Evolutionary conservation across 768 basidiomycete species (phyloP), one percentile per base, ranked within the genome.

Genomic region (Boletus reticuloceps): DNA sequence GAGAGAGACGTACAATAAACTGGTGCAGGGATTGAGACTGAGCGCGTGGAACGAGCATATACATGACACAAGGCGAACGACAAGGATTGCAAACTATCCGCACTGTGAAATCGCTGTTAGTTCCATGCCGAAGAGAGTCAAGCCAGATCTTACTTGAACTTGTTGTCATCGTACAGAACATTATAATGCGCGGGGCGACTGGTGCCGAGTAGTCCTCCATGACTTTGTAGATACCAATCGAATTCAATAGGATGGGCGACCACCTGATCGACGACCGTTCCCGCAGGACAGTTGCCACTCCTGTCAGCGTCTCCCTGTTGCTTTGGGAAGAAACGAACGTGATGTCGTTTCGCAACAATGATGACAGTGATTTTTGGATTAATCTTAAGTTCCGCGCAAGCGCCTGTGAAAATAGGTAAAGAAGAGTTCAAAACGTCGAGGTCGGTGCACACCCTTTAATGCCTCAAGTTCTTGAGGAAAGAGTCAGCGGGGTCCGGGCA

Each of bases 61-160:
- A 90, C 84, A 45, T 94, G 89, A 63, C 89, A 90, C 0, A 94
- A 74, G 0, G 89, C 85, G 50, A 88, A 92, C 0, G 89, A 84
- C 4, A 85, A 67, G 0, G 80, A 77, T 60, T 93, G 91, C 40
- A 93, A 69, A 16, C 82, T 79, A 63, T 89, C 85, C 16, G 85
- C 77, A 27, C 84, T 88, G 54, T 11, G 50, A 38, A 50, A 48
- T 9, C 34, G 41, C 40, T 29, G 40, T 69, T 38, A 62, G 39
- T 48, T 34, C 11, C 38, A 48, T 34, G 19, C 36, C 20, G 14
- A 20, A 16, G 22, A 29, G 10, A 45, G 32, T 20, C 20, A 25
- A 6, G n/a, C 10, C 0, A 27, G 16, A 3, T 22, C 64, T 50
- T 39, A 87, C 84, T 74, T 79, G 72, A 91, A 85, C 4, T 73